phyloP scores from a whole-genome alignment of 257 asterid species.

The Thymus mandschuricus region DNA sequence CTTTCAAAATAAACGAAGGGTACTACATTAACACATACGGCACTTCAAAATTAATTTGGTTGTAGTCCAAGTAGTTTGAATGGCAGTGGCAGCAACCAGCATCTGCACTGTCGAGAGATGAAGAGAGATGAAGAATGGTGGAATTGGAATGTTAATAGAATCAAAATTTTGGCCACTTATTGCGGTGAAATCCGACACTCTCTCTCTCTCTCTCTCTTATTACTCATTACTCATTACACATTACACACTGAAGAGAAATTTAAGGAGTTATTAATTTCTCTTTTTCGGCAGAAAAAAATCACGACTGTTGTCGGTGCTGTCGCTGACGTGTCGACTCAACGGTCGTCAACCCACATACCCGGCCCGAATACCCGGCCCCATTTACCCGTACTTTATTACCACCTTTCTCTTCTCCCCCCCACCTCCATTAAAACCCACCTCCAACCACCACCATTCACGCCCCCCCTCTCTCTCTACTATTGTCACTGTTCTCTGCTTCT shows the following conservation, averaged over 20 bases:
- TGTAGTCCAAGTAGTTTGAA: not conserved
- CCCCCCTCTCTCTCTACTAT: not conserved
- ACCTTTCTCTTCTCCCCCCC: not conserved
- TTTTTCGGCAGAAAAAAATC: slow-evolving; percentile 7
- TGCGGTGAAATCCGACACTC: slow-evolving; percentile 30
- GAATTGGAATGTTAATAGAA: not conserved
- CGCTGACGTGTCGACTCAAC: slow-evolving; percentile 28
- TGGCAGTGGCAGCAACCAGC: not conserved
- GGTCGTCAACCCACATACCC: slow-evolving; percentile 11
- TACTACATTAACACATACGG: too few species aligned
- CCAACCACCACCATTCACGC: slow-evolving; percentile 30
- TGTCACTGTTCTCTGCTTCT: not conserved
- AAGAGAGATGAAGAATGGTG: not conserved
- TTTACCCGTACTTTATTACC: slow-evolving; percentile 16
- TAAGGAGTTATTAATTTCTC: too few species aligned
- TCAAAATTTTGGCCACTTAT: not conserved
- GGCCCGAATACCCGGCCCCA: slow-evolving; percentile 34
- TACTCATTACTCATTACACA: not conserved
- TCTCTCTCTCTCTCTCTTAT: too few species aligned
- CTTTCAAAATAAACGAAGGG: too few species aligned
- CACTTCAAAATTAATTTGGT: too few species aligned
- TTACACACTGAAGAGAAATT: too few species aligned
- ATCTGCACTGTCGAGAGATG: not conserved
- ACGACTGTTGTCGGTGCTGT: slow-evolving; percentile 35
- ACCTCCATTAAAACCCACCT: slow-evolving; percentile 34